These are phyloP conservation scores for Colletotrichum musicola DNA, from an alignment of 2,329 filamentous ascomycete genomes.

Conservation along the genomic window DNA sequence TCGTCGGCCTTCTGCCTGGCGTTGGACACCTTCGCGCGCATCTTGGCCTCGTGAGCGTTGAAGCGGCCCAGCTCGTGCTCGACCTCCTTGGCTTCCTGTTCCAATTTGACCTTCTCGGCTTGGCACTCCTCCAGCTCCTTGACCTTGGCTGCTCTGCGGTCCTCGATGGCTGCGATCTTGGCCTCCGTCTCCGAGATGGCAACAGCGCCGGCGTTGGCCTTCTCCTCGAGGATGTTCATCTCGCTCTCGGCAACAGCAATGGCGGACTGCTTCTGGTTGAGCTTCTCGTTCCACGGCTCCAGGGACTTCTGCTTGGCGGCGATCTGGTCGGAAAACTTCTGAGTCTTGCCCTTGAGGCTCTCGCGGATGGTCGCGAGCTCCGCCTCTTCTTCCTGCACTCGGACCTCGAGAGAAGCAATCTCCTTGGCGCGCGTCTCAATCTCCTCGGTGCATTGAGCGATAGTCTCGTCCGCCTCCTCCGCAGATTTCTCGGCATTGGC, in stretches of 20 bases:
- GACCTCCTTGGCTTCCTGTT: constrained; percentile 80
- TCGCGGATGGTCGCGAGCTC: constrained; percentile 88
- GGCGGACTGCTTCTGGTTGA: constrained; percentile 94
- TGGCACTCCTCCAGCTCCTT: constrained; percentile 82
- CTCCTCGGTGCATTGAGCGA: constrained; percentile 82
- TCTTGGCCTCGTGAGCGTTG: constrained; percentile 80
- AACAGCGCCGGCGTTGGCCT: constrained; percentile 86
- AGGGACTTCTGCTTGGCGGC: constrained; percentile 91
- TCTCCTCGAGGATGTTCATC: constrained; percentile 89
- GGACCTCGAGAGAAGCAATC: constrained; percentile 80
- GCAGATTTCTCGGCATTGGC: constrained; percentile 80
- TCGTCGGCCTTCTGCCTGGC: constrained; percentile 96
- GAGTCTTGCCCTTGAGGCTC: constrained; percentile 92
- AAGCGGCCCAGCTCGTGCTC: constrained; percentile 81
- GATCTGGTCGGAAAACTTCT: constrained; percentile 93
- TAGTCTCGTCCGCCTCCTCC: constrained; percentile 80
- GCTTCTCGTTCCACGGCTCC: constrained; percentile 96
- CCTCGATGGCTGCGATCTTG: constrained; percentile 81
- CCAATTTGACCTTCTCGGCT: constrained; percentile 76
- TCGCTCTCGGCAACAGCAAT: constrained; percentile 97
- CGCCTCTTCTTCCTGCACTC: constrained; percentile 82
- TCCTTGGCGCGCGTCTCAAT: constrained; percentile 82
- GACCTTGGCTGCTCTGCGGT: constrained; percentile 77
- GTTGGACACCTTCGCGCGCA: constrained; percentile 87
- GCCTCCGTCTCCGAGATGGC: constrained; percentile 85